Base-by-base conservation (phyloP, 257 asterid genomes). In the Solanum lycopersicoides region DNA sequence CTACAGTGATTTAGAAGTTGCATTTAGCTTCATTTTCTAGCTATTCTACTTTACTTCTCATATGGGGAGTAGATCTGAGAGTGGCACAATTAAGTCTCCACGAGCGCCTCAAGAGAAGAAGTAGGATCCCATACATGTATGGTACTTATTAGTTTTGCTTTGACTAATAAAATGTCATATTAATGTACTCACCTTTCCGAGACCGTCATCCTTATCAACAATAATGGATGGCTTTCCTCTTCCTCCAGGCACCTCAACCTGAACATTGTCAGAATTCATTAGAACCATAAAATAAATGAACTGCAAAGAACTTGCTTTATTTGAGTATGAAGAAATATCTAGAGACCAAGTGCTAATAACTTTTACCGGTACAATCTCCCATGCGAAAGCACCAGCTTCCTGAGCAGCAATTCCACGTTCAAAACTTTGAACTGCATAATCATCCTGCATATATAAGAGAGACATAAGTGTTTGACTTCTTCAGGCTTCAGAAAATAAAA, bases 371-470 rank as follows among this genome's bases (percentile, higher is more conserved):
- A 88, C 93, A 85, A 97, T 97, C 93, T 97, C 99, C 99, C 99
- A 97, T 88, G 95, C 83, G 89, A 96, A 97, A 77, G 99, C 93
- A 91, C 91, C 93, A 85, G 89, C 91, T 83, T 92, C 94, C 91
- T 97, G 97, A 91, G 99, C 99, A 92, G 99, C 98, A 89, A 96
- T 95, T 86, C 98, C 99, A 88, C 98, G 98, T 89, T 96, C 98
- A 89, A 96, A 97, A 93, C 99, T 97, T 85, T 95, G 97, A 90
- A 97, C 88, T 60, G 99, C 98, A 91, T 91, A 96, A 86, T 94
- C 90, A 44, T 97, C 99, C 99, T 97, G 93, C 87, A 74, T 53
- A 60, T 75, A 85, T 75, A 69, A 9, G 45, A 47, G 42, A 50
- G 45, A 50, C 45, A 18, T 50, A 82, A 82, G 45, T 50, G 39